These are phyloP conservation scores for Colletotrichum spaethianum DNA, from an alignment of 2,329 filamentous ascomycete genomes.

Conservation along the genomic window DNA sequence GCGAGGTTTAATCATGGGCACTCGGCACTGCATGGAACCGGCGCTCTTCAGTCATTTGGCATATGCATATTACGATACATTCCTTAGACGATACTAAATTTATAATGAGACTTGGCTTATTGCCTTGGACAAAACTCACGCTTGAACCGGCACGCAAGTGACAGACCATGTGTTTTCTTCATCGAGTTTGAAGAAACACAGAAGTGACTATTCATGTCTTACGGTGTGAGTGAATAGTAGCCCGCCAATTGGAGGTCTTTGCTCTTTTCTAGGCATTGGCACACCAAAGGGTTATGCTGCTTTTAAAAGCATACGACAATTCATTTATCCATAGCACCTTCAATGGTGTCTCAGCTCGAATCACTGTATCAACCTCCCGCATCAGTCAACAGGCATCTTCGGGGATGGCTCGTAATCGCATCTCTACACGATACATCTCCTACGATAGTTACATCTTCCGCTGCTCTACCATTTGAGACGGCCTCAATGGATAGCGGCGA, in stretches of 20 bases:
- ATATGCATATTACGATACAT: conserved; percentile 39
- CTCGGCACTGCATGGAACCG: conserved; percentile 31
- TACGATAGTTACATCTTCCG: no score
- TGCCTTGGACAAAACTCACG: neutral
- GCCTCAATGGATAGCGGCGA: no score
- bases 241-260: no score
- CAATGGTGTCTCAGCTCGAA: neutral
- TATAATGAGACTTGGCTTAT: conserved; percentile 29
- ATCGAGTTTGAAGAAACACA: no score
- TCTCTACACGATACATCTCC: no score
- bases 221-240: no score
- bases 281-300: neutral
- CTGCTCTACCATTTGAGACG: neutral
- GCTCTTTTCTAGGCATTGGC: neutral
- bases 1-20: neutral
- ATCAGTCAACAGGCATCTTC: neutral
- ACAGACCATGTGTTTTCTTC: accelerated
- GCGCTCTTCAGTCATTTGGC: conserved; percentile 38
- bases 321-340: no score
- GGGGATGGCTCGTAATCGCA: neutral
- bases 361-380: neutral
- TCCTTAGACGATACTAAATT: conserved; percentile 32
- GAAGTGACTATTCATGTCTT: neutral
- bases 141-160: neutral
- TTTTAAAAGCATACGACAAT: neutral